Base-by-base conservation (phyloP, 2,329 filamentous ascomycete genomes). In the Xylariaceae sp. region DNA sequence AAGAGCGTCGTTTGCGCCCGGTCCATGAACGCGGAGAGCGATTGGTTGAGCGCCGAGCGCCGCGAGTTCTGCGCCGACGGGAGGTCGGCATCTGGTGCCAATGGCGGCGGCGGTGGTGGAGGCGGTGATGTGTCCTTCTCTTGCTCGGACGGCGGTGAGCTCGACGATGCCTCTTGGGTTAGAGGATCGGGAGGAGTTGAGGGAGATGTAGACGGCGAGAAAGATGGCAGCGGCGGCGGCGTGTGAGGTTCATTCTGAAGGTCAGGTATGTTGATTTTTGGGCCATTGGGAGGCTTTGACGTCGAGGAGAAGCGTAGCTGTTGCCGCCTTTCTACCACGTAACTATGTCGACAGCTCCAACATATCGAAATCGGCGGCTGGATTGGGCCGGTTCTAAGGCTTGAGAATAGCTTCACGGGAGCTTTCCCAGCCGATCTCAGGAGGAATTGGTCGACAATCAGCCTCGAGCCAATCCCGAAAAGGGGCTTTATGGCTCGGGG, bases 1-100 rank as follows among this genome's bases (percentile, higher is more conserved):
- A 96, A 88, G 39, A 95, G 81, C 64, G 93, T 92, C 26, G 87
- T 84, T 69, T 97, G 91, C 16, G 97, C 72, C 59, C 90, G 86
- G 75, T 99, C 94, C 90, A 97, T 95, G 69, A 95, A 77, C 51
- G 81, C 73, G 41, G 82, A 84, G 69, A 94, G 84, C 59, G 73
- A 72, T 37, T 75, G 73, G 13, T 73, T 74, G 21, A 78, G 66
- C 21, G 66, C 67, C 26, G 73, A 73, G 48, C 76, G 77, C 26
- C 73, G 75, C 26, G 71, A 69, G 62, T 80, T 77, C 63, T 70
- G 65, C 54, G 72, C 64, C n/a, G 77, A 81, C 43, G 78, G 78
- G 40, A 80, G 76, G 18, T 76, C 68, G 42, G 66, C 62, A 39
- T 61, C 24, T 2, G 40, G 9, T 4, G 27, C 27, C 21, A 46